Percentiles rank a stretch among this genome's conserved stretches.
Evolutionary conservation across 1,284 basidiomycete genomes (phyloP).

Genomic region (Schizophyllum amplum): DNA sequence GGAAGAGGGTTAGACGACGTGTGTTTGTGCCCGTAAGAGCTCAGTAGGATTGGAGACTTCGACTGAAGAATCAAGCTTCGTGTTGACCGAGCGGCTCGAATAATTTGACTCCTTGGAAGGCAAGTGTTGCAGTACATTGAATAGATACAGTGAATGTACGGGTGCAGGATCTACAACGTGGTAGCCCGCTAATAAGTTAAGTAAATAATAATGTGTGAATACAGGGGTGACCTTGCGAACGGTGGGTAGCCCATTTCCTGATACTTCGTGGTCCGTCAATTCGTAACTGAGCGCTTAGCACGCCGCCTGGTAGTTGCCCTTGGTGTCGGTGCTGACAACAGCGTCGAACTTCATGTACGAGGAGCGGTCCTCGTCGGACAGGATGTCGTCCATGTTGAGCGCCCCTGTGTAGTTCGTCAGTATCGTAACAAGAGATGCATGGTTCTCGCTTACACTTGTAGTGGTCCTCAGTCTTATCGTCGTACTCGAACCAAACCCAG

Average conservation of each 20-base stretch:
- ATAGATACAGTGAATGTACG: not conserved
- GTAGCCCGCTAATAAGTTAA: not conserved
- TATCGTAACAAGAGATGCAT: not conserved
- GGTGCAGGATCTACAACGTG: not conserved
- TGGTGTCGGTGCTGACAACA: not conserved
- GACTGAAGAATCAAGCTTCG: too few relatives aligned
- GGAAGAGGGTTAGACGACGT: too few relatives aligned
- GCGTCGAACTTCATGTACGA: not conserved
- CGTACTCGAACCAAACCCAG: slow-evolving; percentile 8
- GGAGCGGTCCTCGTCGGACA: not conserved
- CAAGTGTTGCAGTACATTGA: not conserved
- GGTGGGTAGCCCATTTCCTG: not conserved
- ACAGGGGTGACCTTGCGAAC: not conserved
- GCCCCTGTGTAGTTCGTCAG: not conserved
- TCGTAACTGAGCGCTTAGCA: not conserved
- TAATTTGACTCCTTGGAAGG: too few relatives aligned
- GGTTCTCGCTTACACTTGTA: not conserved
- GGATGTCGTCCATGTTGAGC: not conserved
- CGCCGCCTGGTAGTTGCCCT: not conserved
- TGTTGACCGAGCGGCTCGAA: too few relatives aligned
- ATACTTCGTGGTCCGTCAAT: not conserved
- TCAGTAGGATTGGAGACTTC: too few relatives aligned
- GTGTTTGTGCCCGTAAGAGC: too few relatives aligned
- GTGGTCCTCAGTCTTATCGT: not conserved
- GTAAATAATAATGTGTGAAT: not conserved